phyloP scores from a whole-genome alignment of 2,329 filamentous ascomycete species.

The Diaporthe citrichinensis region DNA sequence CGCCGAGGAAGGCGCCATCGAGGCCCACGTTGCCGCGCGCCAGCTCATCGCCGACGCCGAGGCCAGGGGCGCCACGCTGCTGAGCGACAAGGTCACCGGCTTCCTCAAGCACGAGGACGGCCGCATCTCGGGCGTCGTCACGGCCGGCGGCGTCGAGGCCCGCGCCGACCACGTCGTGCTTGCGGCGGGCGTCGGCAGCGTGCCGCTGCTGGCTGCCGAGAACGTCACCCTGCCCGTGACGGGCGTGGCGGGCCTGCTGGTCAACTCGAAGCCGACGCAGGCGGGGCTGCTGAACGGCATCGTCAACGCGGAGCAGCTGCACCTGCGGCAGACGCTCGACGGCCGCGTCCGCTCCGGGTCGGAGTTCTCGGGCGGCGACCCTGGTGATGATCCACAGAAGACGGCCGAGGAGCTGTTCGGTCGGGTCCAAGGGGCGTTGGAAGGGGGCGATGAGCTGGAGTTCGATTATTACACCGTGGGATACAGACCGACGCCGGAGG shows the following conservation, averaged over 20 bases:
- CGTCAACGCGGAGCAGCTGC: constrained; percentile 45
- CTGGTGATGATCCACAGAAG: constrained; percentile 45
- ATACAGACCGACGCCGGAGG: constrained; percentile 46
- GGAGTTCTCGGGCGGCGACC: constrained; percentile 43
- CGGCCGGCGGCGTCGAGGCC: constrained; percentile 37
- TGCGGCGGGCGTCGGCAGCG: constrained; percentile 49
- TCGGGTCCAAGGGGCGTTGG: constrained; percentile 43
- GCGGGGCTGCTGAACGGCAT: constrained; percentile 44
- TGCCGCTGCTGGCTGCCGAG: constrained; percentile 45
- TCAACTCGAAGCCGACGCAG: constrained; percentile 47
- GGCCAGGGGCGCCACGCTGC: constrained; percentile 40
- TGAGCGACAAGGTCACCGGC: constrained; percentile 41
- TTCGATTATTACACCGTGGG: constrained; percentile 50
- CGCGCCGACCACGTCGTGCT: constrained; percentile 49
- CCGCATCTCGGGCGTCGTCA: constrained; percentile 43
- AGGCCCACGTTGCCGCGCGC: constrained; percentile 47
- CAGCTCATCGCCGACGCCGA: constrained; percentile 44
- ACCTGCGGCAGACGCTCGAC: constrained; percentile 50
- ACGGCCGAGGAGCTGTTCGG: constrained; percentile 46
- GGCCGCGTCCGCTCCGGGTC: constrained; percentile 47
- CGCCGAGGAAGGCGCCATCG: constrained; percentile 56
- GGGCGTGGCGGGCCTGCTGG: constrained; percentile 47
- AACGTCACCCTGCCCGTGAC: constrained; percentile 46
- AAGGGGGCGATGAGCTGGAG: constrained; percentile 44
- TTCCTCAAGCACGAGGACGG: constrained; percentile 42